Base-by-base conservation (phyloP, 257 asterid genomes). In the Solanum neorickii region DNA sequence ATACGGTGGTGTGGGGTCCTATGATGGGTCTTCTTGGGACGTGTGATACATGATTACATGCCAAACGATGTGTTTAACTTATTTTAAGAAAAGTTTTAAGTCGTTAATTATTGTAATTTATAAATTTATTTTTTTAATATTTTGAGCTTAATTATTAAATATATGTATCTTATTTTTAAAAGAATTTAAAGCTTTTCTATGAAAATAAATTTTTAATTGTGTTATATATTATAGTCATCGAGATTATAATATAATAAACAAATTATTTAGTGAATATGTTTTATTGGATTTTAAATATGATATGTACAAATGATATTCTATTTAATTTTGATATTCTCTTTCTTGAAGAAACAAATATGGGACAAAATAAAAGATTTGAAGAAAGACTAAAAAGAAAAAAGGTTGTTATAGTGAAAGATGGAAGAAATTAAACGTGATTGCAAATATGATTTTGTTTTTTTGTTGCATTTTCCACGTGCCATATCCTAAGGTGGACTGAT, bases 11-110 rank as follows among this genome's bases (percentile, higher is more conserved):
- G 20, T 60, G 88, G 87, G 88, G 47, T 47, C 66, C 31, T 5
- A 47, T 77, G 68, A 70, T 59, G 85, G 83, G 59, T 75, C 85
- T 86, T 86, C 89, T 91, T 83, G 92, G 91, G 89, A 91, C 9
- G 80, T 44, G 91, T 83, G 29, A 85, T 87, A 87, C 33, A 52
- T 62, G 86, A 69, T 33, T 39, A 27, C 60, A 59, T 35, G 15
- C 41, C 4, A 16, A 44, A 21, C 2, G 3, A 75, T 5, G 39
- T 35, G 29, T 75, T 39, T 8, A 6, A 7, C 6, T 70, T 31
- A 70, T 33, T 35, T 5, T 1, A 35, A 7, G 2, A 2, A 2
- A 29, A 27, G 29, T 39, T 39, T 5, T 49, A 15, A 15, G 60
- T 7, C 0, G 2, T 56, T 56, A 20, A 56, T 56, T 56, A 20